Evolutionary conservation across 352 stramenopile genomes (phyloP), one percentile per base, ranked within the genome.

Genomic region (Ochromonadaceae sp.): DNA sequence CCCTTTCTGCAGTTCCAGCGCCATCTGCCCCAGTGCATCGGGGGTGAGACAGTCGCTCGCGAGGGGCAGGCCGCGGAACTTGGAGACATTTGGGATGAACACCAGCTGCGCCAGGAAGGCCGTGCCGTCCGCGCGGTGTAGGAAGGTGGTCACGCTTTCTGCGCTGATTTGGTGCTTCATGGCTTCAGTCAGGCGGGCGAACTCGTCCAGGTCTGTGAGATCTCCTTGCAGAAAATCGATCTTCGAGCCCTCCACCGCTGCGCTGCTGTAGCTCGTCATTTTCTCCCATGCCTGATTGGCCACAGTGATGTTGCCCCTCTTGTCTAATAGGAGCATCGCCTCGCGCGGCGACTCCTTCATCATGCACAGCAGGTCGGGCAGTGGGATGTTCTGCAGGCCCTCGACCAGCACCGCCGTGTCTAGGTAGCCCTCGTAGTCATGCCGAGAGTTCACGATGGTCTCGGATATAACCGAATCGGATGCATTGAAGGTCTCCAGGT

Each of bases 71-170:
- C 49, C 49, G n/a, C 22, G 9, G 25, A 30, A 59, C 7, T 48
- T 46, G 5, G 49, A 50, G 12, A 59, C 14, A 46, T 59, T 59
- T 30, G 49, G 49, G 25, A 59, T n/a, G 25, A 59, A 48, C 14
- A 59, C 7, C 9, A 59, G 31, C 30, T 59, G 49, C 9, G 7
- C 26, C 14, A 59, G 32, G 22, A 59, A 14, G 14, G 22, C 7
- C 43, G 39, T 10, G n/a, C 32, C 9, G 7, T 59, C 22, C 43
- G 20, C 43, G 25, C 7, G 20, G 25, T 59, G 22, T 15, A 59
- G 22, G 30, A 48, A 59, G 31, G 22, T 48, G 22, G 30, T 26
- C n/a, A 5, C 14, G 39, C 43, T 35, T 46, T 48, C 22, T 25
- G 49, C 31, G 7, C 5, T 12, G 17, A 59, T 25, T 14, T 59